Evolutionary conservation across 1,284 basidiomycete species (phyloP), one percentile per base, ranked within the genome.

Genomic region (Cryptococcus sp.): DNA sequence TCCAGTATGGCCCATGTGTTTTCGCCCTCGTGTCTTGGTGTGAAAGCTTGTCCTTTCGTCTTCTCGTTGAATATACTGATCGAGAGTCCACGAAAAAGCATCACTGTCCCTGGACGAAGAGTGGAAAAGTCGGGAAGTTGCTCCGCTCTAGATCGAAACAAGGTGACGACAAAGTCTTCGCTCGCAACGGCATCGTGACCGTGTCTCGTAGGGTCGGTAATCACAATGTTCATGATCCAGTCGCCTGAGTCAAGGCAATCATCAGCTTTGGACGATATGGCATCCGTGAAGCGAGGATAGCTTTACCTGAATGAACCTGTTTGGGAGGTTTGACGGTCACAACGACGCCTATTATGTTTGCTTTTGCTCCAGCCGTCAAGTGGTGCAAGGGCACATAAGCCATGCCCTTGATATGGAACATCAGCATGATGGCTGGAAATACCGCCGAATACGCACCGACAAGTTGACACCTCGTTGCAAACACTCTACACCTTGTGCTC

Each of bases 161-260:
- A 35, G 1, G 68, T 66, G 2, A 75, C 54, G 0, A 67, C 67
- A n/a, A 66, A 50, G 50, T 69, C 66, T 46, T 75, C 72, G 4
- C 22, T 49, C 5, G 35, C 10, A 16, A 42, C 38, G 19, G n/a
- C 47, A 1, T 25, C 47, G 19, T 46, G 56, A 35, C 55, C 31
- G 49, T 60, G 47, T 8, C 55, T 47, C 10, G 56, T 65, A 4
- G 72, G 73, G 51, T 75, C 73, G 31, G 61, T 61, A 5, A 74
- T 53, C 16, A 71, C 55, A 7, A 72, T 22, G 0, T 52, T 65
- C 42, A 61, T 57, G 6, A 54, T 44, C 42, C 53, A 58, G 47
- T 74, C 68, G 13, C 51, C 65, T 61, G 51, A 44, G 11, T n/a
- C 35, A 31, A 51, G 39, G 20, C 17, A 13, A 17, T 8, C 31